Conservation (phyloP, 495 filamentous ascomycete species). For the Margaritispora aquatica region DNA sequence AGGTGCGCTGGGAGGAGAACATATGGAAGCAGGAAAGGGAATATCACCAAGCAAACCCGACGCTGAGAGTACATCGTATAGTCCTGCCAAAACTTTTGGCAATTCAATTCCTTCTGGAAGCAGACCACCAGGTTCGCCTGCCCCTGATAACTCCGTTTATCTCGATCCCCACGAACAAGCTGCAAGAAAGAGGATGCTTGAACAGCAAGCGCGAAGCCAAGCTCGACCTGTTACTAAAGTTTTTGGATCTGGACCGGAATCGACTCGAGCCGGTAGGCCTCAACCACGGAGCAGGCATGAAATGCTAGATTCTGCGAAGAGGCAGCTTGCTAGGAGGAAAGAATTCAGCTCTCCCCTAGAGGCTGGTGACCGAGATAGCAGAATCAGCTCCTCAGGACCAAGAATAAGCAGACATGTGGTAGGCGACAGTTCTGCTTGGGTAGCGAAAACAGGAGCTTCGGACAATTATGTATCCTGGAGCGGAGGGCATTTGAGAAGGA, state of each 20-base stretch:
- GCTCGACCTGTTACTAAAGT: background rate
- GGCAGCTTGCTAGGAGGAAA: background rate
- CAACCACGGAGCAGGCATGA: background rate
- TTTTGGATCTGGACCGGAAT: conserved; percentile 13
- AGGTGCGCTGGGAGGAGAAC: background rate
- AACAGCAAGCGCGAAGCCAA: background rate
- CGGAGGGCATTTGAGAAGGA: conserved; percentile 14
- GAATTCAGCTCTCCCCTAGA: background rate
- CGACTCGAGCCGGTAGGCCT: conserved; percentile 19
- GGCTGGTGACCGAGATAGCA: conserved; percentile 3
- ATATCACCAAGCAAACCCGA: background rate
- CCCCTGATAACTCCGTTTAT: background rate
- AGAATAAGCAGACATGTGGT: background rate
- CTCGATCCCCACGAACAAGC: conserved; percentile 17
- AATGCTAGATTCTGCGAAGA: background rate
- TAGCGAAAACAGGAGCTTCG: background rate
- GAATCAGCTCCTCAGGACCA: conserved; percentile 3
- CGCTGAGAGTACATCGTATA: background rate
- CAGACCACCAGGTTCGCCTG: background rate
- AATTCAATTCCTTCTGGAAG: background rate
- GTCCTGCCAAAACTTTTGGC: background rate
- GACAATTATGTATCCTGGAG: background rate
- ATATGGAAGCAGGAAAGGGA: background rate
- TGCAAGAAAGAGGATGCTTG: conserved; percentile 15
- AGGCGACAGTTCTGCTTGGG: background rate